Base-by-base conservation (phyloP, 176 grass and related monocot species). In the Carex scoparia region DNA sequence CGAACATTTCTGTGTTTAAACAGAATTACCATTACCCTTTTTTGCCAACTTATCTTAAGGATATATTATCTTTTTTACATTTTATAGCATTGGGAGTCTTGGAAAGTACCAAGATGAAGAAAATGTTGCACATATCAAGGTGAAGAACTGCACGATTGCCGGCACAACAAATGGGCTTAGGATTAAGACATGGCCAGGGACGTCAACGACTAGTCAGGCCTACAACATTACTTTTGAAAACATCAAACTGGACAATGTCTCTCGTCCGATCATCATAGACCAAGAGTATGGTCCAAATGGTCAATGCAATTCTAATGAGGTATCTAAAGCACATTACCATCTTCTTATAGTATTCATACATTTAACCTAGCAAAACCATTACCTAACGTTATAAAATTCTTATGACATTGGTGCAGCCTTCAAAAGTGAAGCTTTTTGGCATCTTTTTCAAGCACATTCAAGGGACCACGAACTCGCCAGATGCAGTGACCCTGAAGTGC, bases 181-280 rank as follows among this genome's bases (percentile, higher is more conserved):
- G 69, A 90, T 90, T 55, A 90, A 90, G 88, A 84, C 88, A 5
- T 90, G 88, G 88, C 88, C 88, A 1, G 88, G 85, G 3, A 71
- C 68, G 15, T 87, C 88, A 18, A 69, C 80, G 5, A 51, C 81
- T 0, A 90, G 85, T 37, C 49, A 72, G 35, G 85, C 85, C 18
- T 80, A n/a, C 46, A 80, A 87, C 80, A 65, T 90, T 11, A 80
- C 85, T 1, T 90, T 90, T n/a, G 85, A 84, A 16, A 80, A 87
- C 30, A 87, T 90, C 61, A 77, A 65, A n/a, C 42, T 87, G 62
- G 16, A 84, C 3, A 90, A 90, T 37, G 88, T 90, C 32, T 56
- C 88, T 59, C 73, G 78, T 8, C 80, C 88, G 0, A 87, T 90
- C 46, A 65, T 90, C 37, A 90, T 90, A 3, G 88, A 90, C 35